These are phyloP conservation scores for Apodospora peruviana DNA, from an alignment of 495 filamentous ascomycete species.

Conservation along the genomic window DNA sequence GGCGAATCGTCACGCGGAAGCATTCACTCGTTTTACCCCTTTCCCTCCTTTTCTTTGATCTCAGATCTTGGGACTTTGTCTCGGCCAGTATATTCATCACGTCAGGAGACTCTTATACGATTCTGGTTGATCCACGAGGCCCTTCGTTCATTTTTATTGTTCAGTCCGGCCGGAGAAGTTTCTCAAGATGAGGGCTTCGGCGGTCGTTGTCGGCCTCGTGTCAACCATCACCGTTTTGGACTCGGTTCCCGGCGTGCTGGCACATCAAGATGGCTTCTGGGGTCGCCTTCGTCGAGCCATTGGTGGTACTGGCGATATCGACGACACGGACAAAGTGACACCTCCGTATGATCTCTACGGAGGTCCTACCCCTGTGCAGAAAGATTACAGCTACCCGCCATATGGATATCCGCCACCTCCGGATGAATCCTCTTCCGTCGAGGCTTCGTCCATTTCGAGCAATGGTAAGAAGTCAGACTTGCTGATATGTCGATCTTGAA, in stretches of 20 bases:
- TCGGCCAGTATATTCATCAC: neutral
- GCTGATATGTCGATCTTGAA: neutral
- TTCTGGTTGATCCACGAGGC: neutral
- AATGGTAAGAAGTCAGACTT: neutral
- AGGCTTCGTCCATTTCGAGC: conserved; percentile 6
- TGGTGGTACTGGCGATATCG: conserved; percentile 9
- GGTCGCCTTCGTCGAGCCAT: conserved; percentile 17
- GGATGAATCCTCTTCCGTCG: conserved; percentile 7
- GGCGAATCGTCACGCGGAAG: neutral
- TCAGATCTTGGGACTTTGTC: neutral
- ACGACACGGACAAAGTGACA: neutral
- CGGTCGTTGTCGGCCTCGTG: conserved; percentile 26
- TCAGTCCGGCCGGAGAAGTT: neutral
- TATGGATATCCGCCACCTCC: conserved; percentile 41
- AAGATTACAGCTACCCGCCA: conserved; percentile 32
- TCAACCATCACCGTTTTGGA: conserved; percentile 29
- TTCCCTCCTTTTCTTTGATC: neutral
- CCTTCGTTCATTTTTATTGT: neutral
- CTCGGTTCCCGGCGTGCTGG: conserved; percentile 19
- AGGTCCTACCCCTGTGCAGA: conserved; percentile 18
- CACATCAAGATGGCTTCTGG: conserved; percentile 22
- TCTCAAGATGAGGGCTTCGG: conserved; percentile 32
- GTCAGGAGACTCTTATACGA: neutral
- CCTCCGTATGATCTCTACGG: conserved; percentile 22
- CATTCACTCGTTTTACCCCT: conserved; percentile 6